Percentiles rank a stretch among this genome's conserved stretches.
phyloP scores from a whole-genome alignment of 805 yeast genomes.

The Candida railenensis region DNA sequence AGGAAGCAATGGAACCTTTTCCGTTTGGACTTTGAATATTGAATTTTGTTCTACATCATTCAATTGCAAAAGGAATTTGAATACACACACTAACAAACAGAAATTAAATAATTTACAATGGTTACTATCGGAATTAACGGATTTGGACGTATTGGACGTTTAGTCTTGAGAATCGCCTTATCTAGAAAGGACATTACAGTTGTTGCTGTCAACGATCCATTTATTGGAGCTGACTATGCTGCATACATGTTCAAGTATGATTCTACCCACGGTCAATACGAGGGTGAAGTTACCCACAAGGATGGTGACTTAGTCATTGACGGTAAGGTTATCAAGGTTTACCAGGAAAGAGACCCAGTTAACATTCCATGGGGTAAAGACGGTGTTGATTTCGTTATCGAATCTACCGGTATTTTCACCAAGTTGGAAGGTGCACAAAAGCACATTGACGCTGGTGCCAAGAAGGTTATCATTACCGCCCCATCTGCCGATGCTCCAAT shows the following conservation, averaged over 20 bases:
- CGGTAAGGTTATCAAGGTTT: constrained; percentile 27
- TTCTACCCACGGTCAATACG: constrained; percentile 34
- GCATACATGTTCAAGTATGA: constrained; percentile 38
- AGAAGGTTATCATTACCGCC: constrained; percentile 34
- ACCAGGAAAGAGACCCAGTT: constrained; percentile 35
- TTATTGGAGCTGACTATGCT: constrained; percentile 34
- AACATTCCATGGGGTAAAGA: constrained; percentile 33
- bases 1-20: neutral
- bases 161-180: constrained; percentile 32
- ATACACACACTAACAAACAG: constrained; percentile 4
- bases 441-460: constrained; percentile 37
- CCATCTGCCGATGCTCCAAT: constrained; percentile 37
- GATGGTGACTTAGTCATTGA: constrained; percentile 24
- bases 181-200: constrained; percentile 30
- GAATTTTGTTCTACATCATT: neutral
- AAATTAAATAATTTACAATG: constrained; percentile 10
- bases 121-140: constrained; percentile 35
- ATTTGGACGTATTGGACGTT: constrained; percentile 37
- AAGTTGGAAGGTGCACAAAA: constrained; percentile 33
- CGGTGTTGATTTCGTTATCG: constrained; percentile 31
- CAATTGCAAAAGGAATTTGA: neutral
- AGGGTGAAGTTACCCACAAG: constrained; percentile 26
- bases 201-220: constrained; percentile 34
- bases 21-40: neutral
- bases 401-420: constrained; percentile 38